Percentiles rank a stretch among this genome's conserved stretches.
Conservation (phyloP, 2,329 filamentous ascomycete species). For the Graphilbum ipis-grandicollis region DNA sequence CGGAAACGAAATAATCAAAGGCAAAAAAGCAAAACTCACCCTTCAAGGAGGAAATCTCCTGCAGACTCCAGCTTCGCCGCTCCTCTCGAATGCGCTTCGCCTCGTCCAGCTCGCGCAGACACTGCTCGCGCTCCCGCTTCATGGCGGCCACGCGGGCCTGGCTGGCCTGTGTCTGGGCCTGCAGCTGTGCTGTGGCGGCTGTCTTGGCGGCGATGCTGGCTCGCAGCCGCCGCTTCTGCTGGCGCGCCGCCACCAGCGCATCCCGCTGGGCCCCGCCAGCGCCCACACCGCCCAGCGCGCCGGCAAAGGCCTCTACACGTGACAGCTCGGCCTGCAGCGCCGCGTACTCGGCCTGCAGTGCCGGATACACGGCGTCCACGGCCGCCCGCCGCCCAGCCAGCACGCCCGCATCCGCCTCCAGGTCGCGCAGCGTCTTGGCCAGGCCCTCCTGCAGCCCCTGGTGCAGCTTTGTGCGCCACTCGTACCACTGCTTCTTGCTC, state of each 20-base stretch:
- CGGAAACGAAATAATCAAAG: conserved; percentile 3
- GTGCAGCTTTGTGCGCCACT: conserved; percentile 85
- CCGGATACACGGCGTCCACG: conserved; percentile 50
- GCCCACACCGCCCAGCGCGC: conserved; percentile 35
- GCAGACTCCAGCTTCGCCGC: conserved; percentile 73
- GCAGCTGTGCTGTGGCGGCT: conserved; percentile 46
- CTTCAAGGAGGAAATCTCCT: conserved; percentile 66
- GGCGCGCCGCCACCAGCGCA: conserved; percentile 58
- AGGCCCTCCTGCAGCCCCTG: conserved; percentile 68
- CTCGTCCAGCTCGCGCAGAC: conserved; percentile 56
- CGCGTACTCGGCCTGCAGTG: conserved; percentile 41
- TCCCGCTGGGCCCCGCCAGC: conserved; percentile 58
- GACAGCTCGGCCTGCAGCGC: conserved; percentile 44
- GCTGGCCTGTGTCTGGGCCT: conserved; percentile 48
- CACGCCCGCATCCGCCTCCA: conserved; percentile 54
- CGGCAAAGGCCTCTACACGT: conserved; percentile 53
- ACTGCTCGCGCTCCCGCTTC: conserved; percentile 50
- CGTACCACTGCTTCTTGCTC: conserved; percentile 96
- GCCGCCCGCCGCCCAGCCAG: conserved; percentile 52
- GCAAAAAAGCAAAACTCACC: no score
- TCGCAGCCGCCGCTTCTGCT: conserved; percentile 46
- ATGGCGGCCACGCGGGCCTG: conserved; percentile 45
- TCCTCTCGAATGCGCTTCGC: conserved; percentile 75
- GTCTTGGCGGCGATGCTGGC: conserved; percentile 54
- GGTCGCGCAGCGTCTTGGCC: conserved; percentile 54